Base-by-base conservation (phyloP, 306 rosid species). In the Gastrolobium bilobum region DNA sequence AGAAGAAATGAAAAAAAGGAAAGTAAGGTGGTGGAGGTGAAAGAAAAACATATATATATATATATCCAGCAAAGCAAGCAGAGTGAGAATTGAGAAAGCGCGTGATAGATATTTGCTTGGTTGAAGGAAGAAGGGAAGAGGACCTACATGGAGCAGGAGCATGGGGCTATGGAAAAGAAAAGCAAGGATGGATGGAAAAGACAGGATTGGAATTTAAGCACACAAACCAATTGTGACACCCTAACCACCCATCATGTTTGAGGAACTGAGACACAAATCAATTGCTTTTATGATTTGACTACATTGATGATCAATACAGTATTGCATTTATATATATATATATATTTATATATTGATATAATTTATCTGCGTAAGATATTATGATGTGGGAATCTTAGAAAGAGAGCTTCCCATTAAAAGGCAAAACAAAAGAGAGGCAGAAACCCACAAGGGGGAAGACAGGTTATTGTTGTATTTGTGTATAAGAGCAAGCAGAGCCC, bases 171-270 rank as follows among this genome's bases (percentile, higher is more conserved):
- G 76, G 3, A 30, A 75, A 37, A 7, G 58, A 29, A 71, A 65
- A 77, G 48, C 4, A 40, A 58, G 3, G 82, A 76, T 15, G 3
- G 82, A 76, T 15, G 60, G 64, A 74, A 73, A 85, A 77, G 90
- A 89, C 86, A 84, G 86, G 81, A 54, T 80, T 78, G 90, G 83
- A 90, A 85, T 85, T 80, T 81, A 60, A 87, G 80, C 82, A 76
- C 78, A 86, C 47, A 48, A 59, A 40, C 34, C 79, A 87, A 84
- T 73, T 82, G 84, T 81, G 88, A 86, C 90, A 83, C 96, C 97
- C 97, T 86, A 90, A 89, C 97, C 84, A 90, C 86, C 97, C 97
- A 90, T 93, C 93, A 88, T 91, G 93, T 86, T 83, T 50, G 84
- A 86, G 58, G 68, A 84, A 80, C 47, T 83, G 88, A 90, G 94